Base-by-base conservation (phyloP, 305 asterid species). In the Fraxinus latifolia region DNA sequence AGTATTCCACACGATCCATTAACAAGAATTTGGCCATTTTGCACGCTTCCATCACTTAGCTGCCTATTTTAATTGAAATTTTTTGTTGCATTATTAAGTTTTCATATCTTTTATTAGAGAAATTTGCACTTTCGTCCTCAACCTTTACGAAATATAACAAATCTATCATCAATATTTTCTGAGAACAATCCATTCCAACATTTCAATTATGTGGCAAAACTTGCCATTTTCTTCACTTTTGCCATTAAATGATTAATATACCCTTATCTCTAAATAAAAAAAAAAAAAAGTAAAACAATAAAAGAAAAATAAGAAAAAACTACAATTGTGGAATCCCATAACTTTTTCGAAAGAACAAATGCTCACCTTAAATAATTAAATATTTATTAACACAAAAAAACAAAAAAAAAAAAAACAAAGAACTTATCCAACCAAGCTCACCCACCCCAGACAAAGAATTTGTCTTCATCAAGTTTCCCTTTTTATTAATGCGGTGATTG, bases 11-110 rank as follows among this genome's bases (percentile, higher is more conserved):
- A 58, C 37, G 84, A 78, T 76, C 74, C 84, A 74, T 68, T 86
- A 44, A 74, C 75, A 83, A 76, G 77, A 55, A 80, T 77, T 81
- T 85, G 71, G 71, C 50, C 82, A 36, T 82, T 77, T 36, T 17
- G 74, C 34, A 65, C 44, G 72, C 79, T 60, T 75, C 32, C 7
- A 34, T 73, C 53, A 73, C 15, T 62, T 29, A 47, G 58, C 19
- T 47, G 19, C 58, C 58, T 47, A 47, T 47, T 47, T 47, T 47
- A 47, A 47, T 47, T 47, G 7, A 47, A 47, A 2, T 47, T 15
- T 47, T 44, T 44, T 44, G 17, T 44, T 44, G 55, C 53, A 12
- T 11, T 12, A 44, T 12, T 44, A 44, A 47, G 58, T 14, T 47
- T 2, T 1, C 58, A 47, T 44, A 3, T 47, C 7, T 47, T 47